Base-by-base conservation (phyloP, 179 eudicot species). In the Camellia oleifera region DNA sequence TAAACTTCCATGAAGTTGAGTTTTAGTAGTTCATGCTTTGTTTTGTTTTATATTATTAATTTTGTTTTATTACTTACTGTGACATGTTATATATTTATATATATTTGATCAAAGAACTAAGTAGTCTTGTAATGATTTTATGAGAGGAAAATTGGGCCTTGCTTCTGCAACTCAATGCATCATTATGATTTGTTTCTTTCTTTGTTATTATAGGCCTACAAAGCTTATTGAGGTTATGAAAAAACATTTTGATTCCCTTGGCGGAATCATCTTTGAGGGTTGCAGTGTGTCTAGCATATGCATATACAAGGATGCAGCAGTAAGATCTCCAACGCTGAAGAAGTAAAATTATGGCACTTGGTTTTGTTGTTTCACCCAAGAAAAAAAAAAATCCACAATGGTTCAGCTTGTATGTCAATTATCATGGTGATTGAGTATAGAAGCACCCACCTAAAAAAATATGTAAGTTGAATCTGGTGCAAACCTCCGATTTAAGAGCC, bases 211-310 rank as follows among this genome's bases (percentile, higher is more conserved):
- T 81, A 96, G 99, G 87, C 99, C 99, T 71, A 89, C 64, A 23
- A 93, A 90, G 84, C 91, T 96, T 76, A 83, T 96, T n/a, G 98
- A 96, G 76, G 85, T 87, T 53, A 81, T 91, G 92, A 94, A 86
- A 87, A 83, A 86, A 18, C 97, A 91, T 76, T 96, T 94, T 68
- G 78, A 14, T 78, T 90, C 91, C 78, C 88, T 90, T 58, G 97
- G 97, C 79, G 98, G 99, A 75, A 85, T 84, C 81, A 90, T 89
- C 80, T 87, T 90, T 62, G 99, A 96, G 88, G 94, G 93, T 83
- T 82, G 78, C 74, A 88, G 91, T 84, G 92, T 96, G 68, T 90
- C 96, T 69, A 85, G 87, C 85, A 84, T 96, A 79, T 79, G 80
- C 70, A 81, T 92, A 23, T 92, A 92, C 80, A 86, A 94, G 77